Evolutionary conservation across 2,329 filamentous ascomycete species (phyloP).

Genomic region (Cyanodermella asteris): DNA sequence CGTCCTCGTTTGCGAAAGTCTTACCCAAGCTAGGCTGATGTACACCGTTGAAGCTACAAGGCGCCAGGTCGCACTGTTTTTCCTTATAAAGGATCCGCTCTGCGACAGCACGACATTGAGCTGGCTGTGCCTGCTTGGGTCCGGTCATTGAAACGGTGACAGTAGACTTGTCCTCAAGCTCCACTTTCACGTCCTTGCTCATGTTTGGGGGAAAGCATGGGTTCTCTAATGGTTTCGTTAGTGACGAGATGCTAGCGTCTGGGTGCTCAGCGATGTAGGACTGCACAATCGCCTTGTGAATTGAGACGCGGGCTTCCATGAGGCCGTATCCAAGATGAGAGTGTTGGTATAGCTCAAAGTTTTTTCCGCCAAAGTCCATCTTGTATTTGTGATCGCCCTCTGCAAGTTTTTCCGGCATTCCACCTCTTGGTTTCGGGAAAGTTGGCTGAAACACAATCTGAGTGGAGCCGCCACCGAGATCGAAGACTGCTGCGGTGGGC

Average conservation of each 20-base stretch:
- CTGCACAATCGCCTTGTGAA: constrained; percentile 56
- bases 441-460: constrained; percentile 98
- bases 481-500: constrained; percentile 83
- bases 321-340: constrained; percentile 92
- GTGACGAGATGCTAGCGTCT: constrained; percentile 41
- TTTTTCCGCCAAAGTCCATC: constrained; percentile 68
- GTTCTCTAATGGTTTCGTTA: constrained; percentile 50
- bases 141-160: constrained; percentile 72
- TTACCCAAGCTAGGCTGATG: constrained; percentile 83
- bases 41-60: constrained; percentile 97
- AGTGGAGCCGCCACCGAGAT: constrained; percentile 88
- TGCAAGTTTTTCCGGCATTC: constrained; percentile 65
- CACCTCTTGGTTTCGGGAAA: constrained; percentile 53
- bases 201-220: constrained; percentile 73
- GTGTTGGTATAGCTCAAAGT: constrained; percentile 92
- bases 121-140: constrained; percentile 49
- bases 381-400: constrained; percentile 93
- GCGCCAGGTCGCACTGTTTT: constrained; percentile 53
- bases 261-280: constrained; percentile 44
- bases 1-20: constrained; percentile 76
- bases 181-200: constrained; percentile 49
- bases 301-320: constrained; percentile 77
- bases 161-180: constrained; percentile 31
- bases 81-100: constrained; percentile 87
- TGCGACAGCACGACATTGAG: constrained; percentile 73